These are phyloP conservation scores for Leishmania major DNA, from an alignment of 208 protist genomes.

Conservation along the genomic window DNA sequence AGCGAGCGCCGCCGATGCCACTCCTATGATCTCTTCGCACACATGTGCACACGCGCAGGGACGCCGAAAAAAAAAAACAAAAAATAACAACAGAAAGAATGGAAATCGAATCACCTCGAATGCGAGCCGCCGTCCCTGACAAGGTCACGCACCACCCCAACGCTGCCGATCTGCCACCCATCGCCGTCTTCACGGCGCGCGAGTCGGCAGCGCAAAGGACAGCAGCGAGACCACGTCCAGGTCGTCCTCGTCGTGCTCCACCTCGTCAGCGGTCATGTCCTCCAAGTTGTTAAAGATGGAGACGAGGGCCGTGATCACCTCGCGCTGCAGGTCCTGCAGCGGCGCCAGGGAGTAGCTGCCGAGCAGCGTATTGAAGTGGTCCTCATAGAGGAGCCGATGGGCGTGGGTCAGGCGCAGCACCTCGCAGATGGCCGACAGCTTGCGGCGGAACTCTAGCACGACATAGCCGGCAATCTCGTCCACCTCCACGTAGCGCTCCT, in stretches of 20 bases:
- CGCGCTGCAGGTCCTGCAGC: slow-evolving; percentile 60
- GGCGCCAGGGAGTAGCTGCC: slow-evolving; percentile 45
- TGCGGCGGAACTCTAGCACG: slow-evolving; percentile 71
- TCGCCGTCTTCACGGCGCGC: neutral
- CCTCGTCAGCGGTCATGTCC: slow-evolving; percentile 62
- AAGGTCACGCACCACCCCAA: neutral
- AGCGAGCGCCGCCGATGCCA: neutral
- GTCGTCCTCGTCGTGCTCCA: slow-evolving; percentile 85
- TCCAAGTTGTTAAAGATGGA: slow-evolving; percentile 76
- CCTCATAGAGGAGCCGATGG: slow-evolving; percentile 56
- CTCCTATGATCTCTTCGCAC: neutral
- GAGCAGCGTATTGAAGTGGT: slow-evolving; percentile 53
- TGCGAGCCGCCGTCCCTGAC: neutral
- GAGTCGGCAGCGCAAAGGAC: slow-evolving; percentile 49
- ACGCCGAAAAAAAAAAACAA: neutral
- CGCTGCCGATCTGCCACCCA: no score
- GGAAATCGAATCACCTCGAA: neutral
- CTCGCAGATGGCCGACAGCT: slow-evolving; percentile 61
- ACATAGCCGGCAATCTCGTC: slow-evolving; percentile 59
- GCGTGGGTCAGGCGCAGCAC: slow-evolving; percentile 62
- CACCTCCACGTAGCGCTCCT: slow-evolving; percentile 70
- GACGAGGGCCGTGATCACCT: slow-evolving; percentile 68
- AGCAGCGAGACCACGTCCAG: slow-evolving; percentile 73
- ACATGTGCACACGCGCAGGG: neutral
- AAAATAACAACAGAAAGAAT: neutral